A percentile compares a stretch with the other conserved stretches of the same genome.
Conservation (phyloP, 805 yeast species). For the Isabelozyma gotoi region DNA sequence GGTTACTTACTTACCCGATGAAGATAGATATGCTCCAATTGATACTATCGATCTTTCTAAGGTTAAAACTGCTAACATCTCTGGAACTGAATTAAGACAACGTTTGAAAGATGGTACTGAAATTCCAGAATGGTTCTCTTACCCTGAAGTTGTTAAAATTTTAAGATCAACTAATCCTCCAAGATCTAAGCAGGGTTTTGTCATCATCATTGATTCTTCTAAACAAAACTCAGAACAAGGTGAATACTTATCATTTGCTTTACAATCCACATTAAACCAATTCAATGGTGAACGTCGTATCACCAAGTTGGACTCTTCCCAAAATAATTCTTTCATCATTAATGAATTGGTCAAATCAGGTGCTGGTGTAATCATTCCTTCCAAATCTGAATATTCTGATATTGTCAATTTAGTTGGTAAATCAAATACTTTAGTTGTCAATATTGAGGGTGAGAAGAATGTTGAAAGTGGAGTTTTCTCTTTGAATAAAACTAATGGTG, state of each 20-base stretch:
- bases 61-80: slow-evolving; percentile 78
- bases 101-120: slow-evolving; percentile 81
- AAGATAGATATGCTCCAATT: slow-evolving; percentile 91
- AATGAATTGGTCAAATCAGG: slow-evolving; percentile 86
- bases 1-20: slow-evolving; percentile 95
- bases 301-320: slow-evolving; percentile 47
- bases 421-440: slow-evolving; percentile 53
- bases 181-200: slow-evolving; percentile 85
- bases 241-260: slow-evolving; percentile 67
- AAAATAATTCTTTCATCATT: slow-evolving; percentile 54
- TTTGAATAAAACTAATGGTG: slow-evolving; percentile 10
- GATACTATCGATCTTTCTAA: slow-evolving; percentile 82
- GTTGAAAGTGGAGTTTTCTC: slow-evolving; percentile 9
- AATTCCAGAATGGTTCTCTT: slow-evolving; percentile 96
- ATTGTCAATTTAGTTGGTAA: slow-evolving; percentile 56
- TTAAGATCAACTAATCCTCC: slow-evolving; percentile 93
- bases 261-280: slow-evolving; percentile 89
- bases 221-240: slow-evolving; percentile 47
- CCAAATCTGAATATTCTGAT: slow-evolving; percentile 54
- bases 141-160: slow-evolving; percentile 92
- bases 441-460: slow-evolving; percentile 13
- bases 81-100: slow-evolving; percentile 93
- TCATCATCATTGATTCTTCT: slow-evolving; percentile 60
- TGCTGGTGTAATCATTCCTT: slow-evolving; percentile 73
- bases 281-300: slow-evolving; percentile 81